A percentile compares a stretch with the other conserved stretches of the same genome.
Conservation (phyloP, 2,329 filamentous ascomycete genomes). For the Esteya vermicola region DNA sequence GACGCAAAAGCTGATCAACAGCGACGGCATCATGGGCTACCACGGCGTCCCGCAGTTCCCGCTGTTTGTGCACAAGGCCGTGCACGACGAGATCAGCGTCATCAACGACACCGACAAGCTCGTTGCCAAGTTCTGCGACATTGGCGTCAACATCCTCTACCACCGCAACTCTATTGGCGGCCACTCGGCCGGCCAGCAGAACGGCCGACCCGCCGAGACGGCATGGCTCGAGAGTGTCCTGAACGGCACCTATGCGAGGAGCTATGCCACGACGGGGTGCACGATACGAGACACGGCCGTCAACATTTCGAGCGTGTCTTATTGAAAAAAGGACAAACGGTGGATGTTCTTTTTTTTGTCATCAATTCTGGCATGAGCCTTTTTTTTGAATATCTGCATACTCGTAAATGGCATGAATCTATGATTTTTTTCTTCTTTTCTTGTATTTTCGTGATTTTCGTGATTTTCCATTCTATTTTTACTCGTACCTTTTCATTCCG, state of each 20-base stretch:
- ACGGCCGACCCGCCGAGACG: slow-evolving; percentile 12
- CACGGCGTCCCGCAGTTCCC: slow-evolving; percentile 30
- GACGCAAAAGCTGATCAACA: slow-evolving; percentile 14
- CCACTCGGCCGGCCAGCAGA: slow-evolving; percentile 19
- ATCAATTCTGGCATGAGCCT: too few species aligned
- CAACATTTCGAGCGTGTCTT: slow-evolving; percentile 4
- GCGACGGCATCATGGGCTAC: slow-evolving; percentile 19
- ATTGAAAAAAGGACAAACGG: not conserved
- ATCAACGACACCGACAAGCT: slow-evolving; percentile 7
- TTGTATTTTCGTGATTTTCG: too few species aligned
- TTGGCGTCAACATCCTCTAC: slow-evolving; percentile 27
- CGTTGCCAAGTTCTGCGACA: slow-evolving; percentile 15
- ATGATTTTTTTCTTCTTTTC: too few species aligned
- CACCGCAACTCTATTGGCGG: slow-evolving; percentile 25
- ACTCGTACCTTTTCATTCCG: not conserved
- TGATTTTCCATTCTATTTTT: too few species aligned
- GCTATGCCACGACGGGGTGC: slow-evolving; percentile 7
- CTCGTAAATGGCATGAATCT: too few species aligned
- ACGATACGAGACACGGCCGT: slow-evolving; percentile 3
- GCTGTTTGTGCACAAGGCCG: slow-evolving; percentile 30
- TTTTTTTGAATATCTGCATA: too few species aligned
- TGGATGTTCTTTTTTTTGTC: not conserved
- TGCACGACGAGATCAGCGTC: too few species aligned
- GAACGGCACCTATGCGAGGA: slow-evolving; percentile 6
- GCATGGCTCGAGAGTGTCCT: slow-evolving; percentile 12